These are phyloP conservation scores for Calonectria pseudoturangicola DNA, from an alignment of 2,329 filamentous ascomycete species.

Conservation along the genomic window DNA sequence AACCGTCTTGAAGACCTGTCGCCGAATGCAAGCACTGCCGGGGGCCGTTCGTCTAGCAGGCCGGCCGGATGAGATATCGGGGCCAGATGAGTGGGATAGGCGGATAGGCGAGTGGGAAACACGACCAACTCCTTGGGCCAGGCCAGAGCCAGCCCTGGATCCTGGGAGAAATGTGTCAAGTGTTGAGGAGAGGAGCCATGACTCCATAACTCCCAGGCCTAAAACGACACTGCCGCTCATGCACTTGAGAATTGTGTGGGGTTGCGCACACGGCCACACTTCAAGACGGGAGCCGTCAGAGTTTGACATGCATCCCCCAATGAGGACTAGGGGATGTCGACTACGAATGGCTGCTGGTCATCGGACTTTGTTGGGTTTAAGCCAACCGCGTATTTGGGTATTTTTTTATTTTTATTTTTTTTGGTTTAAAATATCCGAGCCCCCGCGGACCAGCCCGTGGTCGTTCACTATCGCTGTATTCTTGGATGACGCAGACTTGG, in stretches of 20 bases:
- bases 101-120: background rate
- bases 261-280: slow-evolving; percentile 14
- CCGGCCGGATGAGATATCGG: slow-evolving; percentile 8
- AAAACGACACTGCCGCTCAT: background rate
- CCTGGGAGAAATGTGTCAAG: slow-evolving; percentile 19
- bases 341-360: slow-evolving; percentile 15
- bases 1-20: background rate
- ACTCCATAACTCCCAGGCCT: background rate
- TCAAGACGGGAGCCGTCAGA: slow-evolving; percentile 20
- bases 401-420: background rate
- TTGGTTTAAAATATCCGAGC: background rate
- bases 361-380: background rate
- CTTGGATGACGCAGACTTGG: background rate
- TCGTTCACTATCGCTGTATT: background rate
- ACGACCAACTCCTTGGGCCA: slow-evolving; percentile 6
- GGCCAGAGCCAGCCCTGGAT: slow-evolving; percentile 14
- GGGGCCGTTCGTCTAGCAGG: slow-evolving; percentile 16
- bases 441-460: background rate
- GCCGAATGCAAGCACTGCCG: slow-evolving; percentile 25
- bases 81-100: background rate
- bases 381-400: background rate
- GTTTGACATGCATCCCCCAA: slow-evolving; percentile 24
- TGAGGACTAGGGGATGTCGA: slow-evolving; percentile 6
- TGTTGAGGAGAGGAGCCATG: background rate
- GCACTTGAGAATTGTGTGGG: slow-evolving; percentile 9